Base-by-base conservation (phyloP, 176 grass and related monocot genomes). In the Themeda triandra region DNA sequence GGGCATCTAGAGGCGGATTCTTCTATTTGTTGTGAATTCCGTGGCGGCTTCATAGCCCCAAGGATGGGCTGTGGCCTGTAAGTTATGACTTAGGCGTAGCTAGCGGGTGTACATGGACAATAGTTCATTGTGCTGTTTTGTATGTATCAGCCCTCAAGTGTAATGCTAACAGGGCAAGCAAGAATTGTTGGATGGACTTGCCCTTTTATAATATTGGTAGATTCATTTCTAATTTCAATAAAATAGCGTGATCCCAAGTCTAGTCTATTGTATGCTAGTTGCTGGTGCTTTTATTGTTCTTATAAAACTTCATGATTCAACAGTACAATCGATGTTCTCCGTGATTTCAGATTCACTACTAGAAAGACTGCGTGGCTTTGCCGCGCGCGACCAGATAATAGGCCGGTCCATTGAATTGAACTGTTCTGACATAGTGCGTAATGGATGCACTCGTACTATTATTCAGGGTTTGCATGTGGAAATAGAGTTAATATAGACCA, bases 61-160 rank as follows among this genome's bases (percentile, higher is more conserved):
- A 4, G 59, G 42, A 19, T 17, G 59, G 30, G 70, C 45, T 48
- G 44, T 46, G 45, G 17, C 69, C 54, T 44, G 48, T 73, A 63
- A 80, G 67, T 84, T 80, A 14, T 45, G 44, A 78, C 44, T 37
- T 82, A 82, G 51, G 83, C 78, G 63, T 86, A 77, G 45, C 71
- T 70, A 82, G 88, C 66, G 54, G 84, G 32, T 87, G 88, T 83
- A 86, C 24, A 83, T 90, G 80, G 83, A 74, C 45, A 82, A 58
- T 78, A 48, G 45, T 48, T 48, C 45, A 48, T 48, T 48, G 45
- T 48, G 45, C 45, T 48, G 14, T 48, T 48, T 17, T 48, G 45
- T 48, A 48, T 48, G 45, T 48, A 48, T 48, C 45, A 48, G 14
- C 45, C 17, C 45, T 14, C 56, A 73, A n/a, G 27, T 90, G 79